phyloP scores from a whole-genome alignment of 1,284 basidiomycete species.

The Irpex rosettiformis region DNA sequence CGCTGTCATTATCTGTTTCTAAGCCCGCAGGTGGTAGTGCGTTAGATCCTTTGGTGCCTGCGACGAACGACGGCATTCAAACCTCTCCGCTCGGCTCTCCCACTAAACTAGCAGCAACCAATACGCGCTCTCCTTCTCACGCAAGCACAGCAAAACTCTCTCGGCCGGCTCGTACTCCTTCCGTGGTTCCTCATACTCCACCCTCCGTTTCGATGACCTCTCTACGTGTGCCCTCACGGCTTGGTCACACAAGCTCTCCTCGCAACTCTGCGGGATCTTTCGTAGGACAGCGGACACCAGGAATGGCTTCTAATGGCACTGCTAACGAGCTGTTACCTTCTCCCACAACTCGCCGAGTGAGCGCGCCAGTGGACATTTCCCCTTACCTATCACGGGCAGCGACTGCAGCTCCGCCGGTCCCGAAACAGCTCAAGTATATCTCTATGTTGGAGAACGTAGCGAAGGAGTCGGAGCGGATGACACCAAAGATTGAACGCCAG shows the following conservation, averaged over 20 bases:
- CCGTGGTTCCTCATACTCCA: slow-evolving; percentile 1
- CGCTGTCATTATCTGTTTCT: slow-evolving; percentile 58
- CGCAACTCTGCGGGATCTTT: not conserved
- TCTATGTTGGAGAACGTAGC: slow-evolving; percentile 73
- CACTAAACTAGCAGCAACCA: not conserved
- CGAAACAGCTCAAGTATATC: slow-evolving; percentile 65
- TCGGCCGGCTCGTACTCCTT: slow-evolving; percentile 2
- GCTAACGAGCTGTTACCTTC: not conserved
- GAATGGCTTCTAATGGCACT: not conserved
- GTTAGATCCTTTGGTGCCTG: slow-evolving; percentile 14
- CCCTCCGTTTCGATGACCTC: not conserved
- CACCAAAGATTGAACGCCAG: slow-evolving; percentile 40
- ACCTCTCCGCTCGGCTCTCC: not conserved
- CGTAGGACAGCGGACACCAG: not conserved
- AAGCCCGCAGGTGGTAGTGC: not conserved
- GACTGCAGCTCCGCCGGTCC: slow-evolving; percentile 45
- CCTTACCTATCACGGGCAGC: slow-evolving; percentile 53
- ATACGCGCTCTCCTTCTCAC: not conserved
- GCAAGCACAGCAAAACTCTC: slow-evolving; percentile 1
- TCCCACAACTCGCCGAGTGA: slow-evolving; percentile 6
- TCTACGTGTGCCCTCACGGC: not conserved
- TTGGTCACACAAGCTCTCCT: not conserved
- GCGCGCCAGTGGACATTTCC: slow-evolving; percentile 52
- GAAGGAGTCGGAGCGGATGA: slow-evolving; percentile 64
- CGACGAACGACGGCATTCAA: slow-evolving; percentile 4